Evolutionary conservation across 2,329 filamentous ascomycete genomes (phyloP).

Genomic region (Aureobasidium lini): DNA sequence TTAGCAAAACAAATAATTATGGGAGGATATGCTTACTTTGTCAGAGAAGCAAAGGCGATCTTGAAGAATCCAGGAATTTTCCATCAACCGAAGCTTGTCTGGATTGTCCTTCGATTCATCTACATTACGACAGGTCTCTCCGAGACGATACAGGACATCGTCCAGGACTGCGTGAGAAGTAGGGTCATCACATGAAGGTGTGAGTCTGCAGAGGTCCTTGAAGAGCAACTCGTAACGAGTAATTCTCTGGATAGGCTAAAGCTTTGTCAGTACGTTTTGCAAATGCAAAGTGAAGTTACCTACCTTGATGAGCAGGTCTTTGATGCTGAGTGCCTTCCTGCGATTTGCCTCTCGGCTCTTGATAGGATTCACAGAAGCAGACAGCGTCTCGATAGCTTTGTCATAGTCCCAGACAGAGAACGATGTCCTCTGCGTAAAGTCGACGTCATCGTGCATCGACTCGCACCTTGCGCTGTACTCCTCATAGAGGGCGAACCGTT

Average conservation of each 20-base stretch:
- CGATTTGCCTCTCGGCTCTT: conserved; percentile 54
- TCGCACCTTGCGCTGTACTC: conserved; percentile 89
- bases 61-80: conserved; percentile 79
- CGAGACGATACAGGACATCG: conserved; percentile 61
- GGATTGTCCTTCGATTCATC: conserved; percentile 78
- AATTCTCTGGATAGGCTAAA: conserved; percentile 82
- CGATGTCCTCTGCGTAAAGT: conserved; percentile 57
- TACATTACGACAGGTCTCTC: conserved; percentile 69
- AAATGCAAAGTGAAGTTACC: not conserved
- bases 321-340: conserved; percentile 72
- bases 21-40: conserved; percentile 46
- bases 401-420: conserved; percentile 74
- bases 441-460: conserved; percentile 70
- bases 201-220: conserved; percentile 72
- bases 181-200: conserved; percentile 77
- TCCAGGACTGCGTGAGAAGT: conserved; percentile 74
- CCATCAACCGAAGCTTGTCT: conserved; percentile 59
- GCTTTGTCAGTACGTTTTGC: not conserved
- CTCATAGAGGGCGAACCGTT: conserved; percentile 78
- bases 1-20: not conserved
- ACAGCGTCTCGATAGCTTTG: conserved; percentile 75
- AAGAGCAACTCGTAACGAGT: conserved; percentile 89
- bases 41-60: conserved; percentile 69
- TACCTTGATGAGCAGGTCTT: conserved; percentile 86
- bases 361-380: conserved; percentile 64